Evolutionary conservation across 148 eudicot species (phyloP).

Genomic region (Rhododendron ovatum): DNA sequence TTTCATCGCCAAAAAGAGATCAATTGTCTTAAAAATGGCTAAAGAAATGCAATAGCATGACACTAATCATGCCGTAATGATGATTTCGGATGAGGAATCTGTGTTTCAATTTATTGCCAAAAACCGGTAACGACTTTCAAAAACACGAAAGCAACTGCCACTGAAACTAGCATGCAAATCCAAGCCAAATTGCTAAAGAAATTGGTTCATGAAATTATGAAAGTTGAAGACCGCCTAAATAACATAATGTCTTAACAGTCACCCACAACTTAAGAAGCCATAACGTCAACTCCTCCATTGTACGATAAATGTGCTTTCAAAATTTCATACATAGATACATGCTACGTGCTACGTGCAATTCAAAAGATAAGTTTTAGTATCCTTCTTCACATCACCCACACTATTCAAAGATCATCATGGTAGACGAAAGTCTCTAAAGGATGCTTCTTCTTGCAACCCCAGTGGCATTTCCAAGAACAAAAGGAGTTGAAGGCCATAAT

Average conservation of each 20-base stretch:
- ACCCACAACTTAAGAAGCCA: too few species aligned
- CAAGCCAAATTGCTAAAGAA: too few species aligned
- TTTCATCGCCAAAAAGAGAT: not conserved
- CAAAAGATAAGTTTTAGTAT: not conserved
- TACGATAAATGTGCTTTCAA: not conserved
- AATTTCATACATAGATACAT: not conserved
- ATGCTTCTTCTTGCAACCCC: constrained; percentile 64
- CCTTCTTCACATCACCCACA: constrained; percentile 24
- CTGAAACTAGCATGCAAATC: too few species aligned
- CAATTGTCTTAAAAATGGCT: not conserved
- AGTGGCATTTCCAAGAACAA: constrained; percentile 57
- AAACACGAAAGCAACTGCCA: not conserved
- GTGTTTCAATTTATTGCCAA: not conserved
- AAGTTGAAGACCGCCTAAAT: too few species aligned
- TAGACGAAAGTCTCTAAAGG: not conserved
- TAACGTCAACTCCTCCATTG: not conserved
- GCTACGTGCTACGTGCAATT: not conserved
- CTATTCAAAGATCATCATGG: constrained; percentile 30
- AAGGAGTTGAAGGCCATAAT: constrained; percentile 38
- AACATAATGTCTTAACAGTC: too few species aligned
- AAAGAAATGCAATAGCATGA: not conserved
- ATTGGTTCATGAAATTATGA: too few species aligned
- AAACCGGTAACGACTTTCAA: not conserved
- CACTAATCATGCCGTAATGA: not conserved
- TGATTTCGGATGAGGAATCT: not conserved